Base-by-base conservation (phyloP, 208 protist species). In the Leptomonas pyrrhocoris region DNA sequence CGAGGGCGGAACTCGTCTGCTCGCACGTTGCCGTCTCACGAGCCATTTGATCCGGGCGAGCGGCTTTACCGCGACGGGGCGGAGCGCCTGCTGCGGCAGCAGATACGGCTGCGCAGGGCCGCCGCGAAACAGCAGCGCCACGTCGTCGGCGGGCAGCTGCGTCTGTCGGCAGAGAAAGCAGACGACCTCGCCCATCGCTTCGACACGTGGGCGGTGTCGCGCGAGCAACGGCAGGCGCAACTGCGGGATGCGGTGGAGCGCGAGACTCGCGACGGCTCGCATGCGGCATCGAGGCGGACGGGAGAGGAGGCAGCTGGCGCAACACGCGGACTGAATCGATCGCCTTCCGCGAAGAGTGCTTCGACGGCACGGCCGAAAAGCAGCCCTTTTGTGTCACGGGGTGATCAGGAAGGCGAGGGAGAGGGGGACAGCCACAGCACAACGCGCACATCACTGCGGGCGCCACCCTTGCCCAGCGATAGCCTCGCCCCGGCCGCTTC, bases 31-130 rank as follows among this genome's bases (percentile, higher is more conserved):
- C 21, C 19, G 27, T 51, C 63, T 18, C 65, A 68, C 58, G 88
- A 92, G 50, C 83, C 85, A 19, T 89, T 85, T 59, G 75, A 69
- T 31, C 58, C 83, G 0, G 85, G 80, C 0, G 82, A 94, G 57
- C 84, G 91, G 23, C 75, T 96, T 3, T 94, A 93, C 75, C 77
- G 75, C 42, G 91, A 96, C 19, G 88, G 91, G 13, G 89, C 83
- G 2, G 75, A 83, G 64, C 80, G 81, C 9, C 79, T 92, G 58
- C 77, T 96, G 53, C 80, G 91, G 21, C 86, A 89, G 69, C 91
- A 96, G 63, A 79, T 96, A 6, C 81, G 88, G 1, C 73, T 77
- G 54, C 83, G 80, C 16, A 62, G 84, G 31, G 74, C 79, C 25
- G 74, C 81, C 62, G 61, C 78, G 9, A 27, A 16, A 0, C 73